Evolutionary conservation across 176 grass and related monocot genomes (phyloP).

Genomic region (Aegilops longissima): DNA sequence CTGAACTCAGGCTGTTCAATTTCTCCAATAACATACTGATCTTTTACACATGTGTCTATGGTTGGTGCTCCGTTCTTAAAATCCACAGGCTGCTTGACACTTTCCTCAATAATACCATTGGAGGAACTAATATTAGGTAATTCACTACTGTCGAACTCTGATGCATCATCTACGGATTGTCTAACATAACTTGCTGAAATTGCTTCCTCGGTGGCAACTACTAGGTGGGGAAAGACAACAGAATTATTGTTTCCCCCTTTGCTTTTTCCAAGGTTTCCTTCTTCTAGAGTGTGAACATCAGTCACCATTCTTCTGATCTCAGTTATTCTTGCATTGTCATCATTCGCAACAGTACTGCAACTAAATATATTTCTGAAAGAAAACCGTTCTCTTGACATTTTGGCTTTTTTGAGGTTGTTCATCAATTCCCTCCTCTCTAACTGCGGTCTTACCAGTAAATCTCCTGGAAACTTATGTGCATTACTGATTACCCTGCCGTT

Average conservation of each 20-base stretch:
- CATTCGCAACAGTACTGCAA: not conserved
- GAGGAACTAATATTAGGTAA: not conserved
- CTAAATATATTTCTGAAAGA: conserved; percentile 13
- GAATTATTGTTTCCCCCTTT: not conserved
- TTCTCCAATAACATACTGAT: conserved; percentile 1
- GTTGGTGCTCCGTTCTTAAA: conserved; percentile 7
- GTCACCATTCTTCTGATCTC: conserved; percentile 9
- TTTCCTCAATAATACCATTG: not conserved
- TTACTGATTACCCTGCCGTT: not conserved
- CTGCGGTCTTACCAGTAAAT: not conserved
- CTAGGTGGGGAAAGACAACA: not conserved
- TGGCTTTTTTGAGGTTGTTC: conserved; percentile 29
- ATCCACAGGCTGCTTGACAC: not conserved
- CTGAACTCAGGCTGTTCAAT: not conserved
- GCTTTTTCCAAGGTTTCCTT: conserved; percentile 8
- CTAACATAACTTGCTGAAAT: not conserved
- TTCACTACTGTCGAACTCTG: not conserved
- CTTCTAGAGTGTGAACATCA: not conserved
- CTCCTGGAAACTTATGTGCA: not conserved
- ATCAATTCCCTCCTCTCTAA: conserved; percentile 23
- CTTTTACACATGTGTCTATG: not conserved
- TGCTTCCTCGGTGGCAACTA: not conserved
- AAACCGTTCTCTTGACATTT: conserved; percentile 9
- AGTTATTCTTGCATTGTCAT: not conserved
- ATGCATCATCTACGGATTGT: not conserved